These are phyloP conservation scores for Dimargaris xerosporica DNA, from an alignment of 192 early-diverging fungal species.

Conservation along the genomic window DNA sequence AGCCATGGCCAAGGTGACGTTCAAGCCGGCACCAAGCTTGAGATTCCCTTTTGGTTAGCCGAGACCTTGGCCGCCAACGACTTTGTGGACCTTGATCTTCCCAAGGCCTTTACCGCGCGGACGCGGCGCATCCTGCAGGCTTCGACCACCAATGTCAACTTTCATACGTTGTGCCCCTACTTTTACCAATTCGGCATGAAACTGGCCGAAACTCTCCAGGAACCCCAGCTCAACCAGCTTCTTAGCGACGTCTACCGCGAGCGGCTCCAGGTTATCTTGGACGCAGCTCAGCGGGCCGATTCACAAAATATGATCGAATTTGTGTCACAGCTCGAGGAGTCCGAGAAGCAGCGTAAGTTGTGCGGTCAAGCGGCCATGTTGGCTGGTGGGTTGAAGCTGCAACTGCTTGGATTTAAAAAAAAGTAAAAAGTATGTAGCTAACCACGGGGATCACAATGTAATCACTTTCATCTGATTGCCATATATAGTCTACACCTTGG, in stretches of 20 bases:
- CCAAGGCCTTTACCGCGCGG: slow-evolving; percentile 18
- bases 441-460: too few relatives aligned
- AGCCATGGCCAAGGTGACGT: background rate
- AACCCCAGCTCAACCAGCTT: slow-evolving; percentile 14
- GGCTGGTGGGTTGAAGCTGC: too few relatives aligned
- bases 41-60: slow-evolving; percentile 30
- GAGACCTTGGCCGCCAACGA: slow-evolving; percentile 18
- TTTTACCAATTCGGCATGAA: slow-evolving; percentile 26
- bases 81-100: slow-evolving; percentile 20
- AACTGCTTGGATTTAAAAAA: too few relatives aligned
- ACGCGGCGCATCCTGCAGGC: slow-evolving; percentile 24
- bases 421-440: too few relatives aligned
- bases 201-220: slow-evolving; percentile 16
- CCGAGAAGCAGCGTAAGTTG: background rate
- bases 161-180: slow-evolving; percentile 23
- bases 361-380: too few relatives aligned
- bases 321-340: slow-evolving; percentile 1
- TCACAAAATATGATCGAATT: slow-evolving; percentile 9
- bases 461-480: too few relatives aligned
- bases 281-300: slow-evolving; percentile 6
- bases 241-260: slow-evolving; percentile 11
- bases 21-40: slow-evolving; percentile 15
- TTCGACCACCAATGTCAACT: slow-evolving; percentile 20
- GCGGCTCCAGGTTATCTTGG: background rate
- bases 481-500: background rate